Conservation (phyloP, 805 yeast species). For the Pichia gijzeniarum region DNA sequence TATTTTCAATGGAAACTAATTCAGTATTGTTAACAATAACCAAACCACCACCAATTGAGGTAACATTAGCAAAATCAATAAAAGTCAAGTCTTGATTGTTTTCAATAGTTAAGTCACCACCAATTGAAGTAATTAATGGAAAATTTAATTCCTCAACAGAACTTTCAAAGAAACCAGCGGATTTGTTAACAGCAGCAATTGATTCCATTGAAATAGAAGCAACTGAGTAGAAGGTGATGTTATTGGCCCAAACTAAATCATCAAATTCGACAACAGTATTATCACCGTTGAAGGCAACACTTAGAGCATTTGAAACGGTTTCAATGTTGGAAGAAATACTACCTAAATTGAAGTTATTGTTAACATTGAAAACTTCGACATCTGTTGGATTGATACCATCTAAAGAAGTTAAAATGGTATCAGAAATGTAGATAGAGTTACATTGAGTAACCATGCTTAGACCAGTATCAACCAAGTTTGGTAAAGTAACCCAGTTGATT, state of each 20-base stretch:
- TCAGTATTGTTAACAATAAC: conserved; percentile 78
- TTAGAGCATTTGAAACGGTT: conserved; percentile 66
- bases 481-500: conserved; percentile 75
- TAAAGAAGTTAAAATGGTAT: conserved; percentile 63
- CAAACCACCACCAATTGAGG: conserved; percentile 88
- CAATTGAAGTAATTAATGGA: conserved; percentile 53
- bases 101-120: conserved; percentile 73
- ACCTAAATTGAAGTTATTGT: conserved; percentile 82
- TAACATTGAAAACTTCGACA: conserved; percentile 62
- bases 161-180: conserved; percentile 75
- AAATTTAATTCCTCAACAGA: conserved; percentile 51
- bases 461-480: conserved; percentile 67
- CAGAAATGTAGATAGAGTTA: conserved; percentile 61
- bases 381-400: conserved; percentile 51
- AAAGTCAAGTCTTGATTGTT: conserved; percentile 68
- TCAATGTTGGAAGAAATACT: conserved; percentile 66
- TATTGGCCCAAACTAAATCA: conserved; percentile 76
- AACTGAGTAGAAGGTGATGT: conserved; percentile 79
- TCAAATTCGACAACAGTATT: conserved; percentile 63
- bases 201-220: conserved; percentile 62
- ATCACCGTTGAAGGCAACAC: conserved; percentile 81
- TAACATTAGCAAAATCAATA: conserved; percentile 63
- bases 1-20: conserved; percentile 56
- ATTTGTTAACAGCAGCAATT: conserved; percentile 69
- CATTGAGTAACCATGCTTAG: conserved; percentile 74